Evolutionary conservation across 177 flowering plant genomes (phyloP).

Genomic region (Telopea speciosissima): DNA sequence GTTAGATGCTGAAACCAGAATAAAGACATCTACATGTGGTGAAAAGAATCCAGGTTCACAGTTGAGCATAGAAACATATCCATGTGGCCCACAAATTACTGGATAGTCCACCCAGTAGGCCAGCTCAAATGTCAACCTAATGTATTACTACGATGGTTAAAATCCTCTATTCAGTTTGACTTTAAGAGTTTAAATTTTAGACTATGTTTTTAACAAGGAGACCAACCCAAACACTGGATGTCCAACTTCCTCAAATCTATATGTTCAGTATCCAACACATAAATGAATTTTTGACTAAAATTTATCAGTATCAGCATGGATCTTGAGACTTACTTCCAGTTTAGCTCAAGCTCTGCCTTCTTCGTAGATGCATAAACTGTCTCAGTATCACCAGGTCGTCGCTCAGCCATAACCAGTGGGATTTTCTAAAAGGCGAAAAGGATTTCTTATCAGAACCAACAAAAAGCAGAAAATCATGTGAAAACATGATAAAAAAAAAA

Average conservation of each 20-base stretch:
- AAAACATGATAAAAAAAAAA: not conserved
- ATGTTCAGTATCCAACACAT: not conserved
- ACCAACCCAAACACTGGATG: not conserved
- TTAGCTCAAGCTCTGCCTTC: constrained; percentile 80
- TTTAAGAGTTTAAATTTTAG: too few species aligned
- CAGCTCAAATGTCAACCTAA: not conserved
- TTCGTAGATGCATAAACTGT: constrained; percentile 76
- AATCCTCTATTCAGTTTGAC: too few species aligned
- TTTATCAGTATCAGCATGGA: not conserved
- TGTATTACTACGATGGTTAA: not conserved
- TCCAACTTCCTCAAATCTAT: not conserved
- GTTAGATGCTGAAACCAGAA: too few species aligned
- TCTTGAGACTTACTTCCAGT: constrained; percentile 76
- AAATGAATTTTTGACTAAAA: too few species aligned
- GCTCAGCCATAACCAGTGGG: constrained; percentile 67
- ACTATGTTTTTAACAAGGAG: not conserved
- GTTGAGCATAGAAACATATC: not conserved
- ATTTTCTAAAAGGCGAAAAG: constrained; percentile 56
- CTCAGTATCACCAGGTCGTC: constrained; percentile 97
- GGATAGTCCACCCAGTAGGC: not conserved
- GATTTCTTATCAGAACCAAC: constrained; percentile 3
- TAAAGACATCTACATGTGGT: not conserved
- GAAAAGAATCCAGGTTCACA: not conserved
- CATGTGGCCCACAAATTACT: not conserved
- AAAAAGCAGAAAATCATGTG: not conserved